A percentile compares a stretch with the other conserved stretches of the same genome.
These are phyloP conservation scores for Phytopythium helicoides DNA, from an alignment of 352 stramenopile genomes.

Conservation along the genomic window DNA sequence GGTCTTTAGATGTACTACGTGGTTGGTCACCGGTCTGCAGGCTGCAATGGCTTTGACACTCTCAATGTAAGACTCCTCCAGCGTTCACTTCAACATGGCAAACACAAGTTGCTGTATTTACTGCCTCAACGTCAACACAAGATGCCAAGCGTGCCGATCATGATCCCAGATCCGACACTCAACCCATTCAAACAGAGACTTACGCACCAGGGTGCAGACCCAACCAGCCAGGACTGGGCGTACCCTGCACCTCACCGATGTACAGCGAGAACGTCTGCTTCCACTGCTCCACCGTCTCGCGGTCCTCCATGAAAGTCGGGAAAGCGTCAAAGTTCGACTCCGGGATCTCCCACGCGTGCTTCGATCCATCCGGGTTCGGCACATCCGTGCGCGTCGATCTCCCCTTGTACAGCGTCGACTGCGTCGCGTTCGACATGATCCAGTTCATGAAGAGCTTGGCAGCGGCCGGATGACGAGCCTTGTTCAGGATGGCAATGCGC, in stretches of 20 bases:
- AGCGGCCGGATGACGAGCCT: conserved; percentile 14
- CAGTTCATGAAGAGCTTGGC: conserved; percentile 18
- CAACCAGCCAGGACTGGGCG: conserved; percentile 29
- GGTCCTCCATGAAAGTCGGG: conserved; percentile 45
- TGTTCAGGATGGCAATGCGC: conserved; percentile 16
- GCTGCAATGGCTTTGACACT: neutral
- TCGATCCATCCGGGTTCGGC: neutral
- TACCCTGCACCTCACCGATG: conserved; percentile 45
- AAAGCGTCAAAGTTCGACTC: conserved; percentile 1
- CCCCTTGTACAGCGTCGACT: neutral
- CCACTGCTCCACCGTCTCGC: conserved; percentile 34
- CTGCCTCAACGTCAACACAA: no score
- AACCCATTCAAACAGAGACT: neutral
- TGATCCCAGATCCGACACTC: no score
- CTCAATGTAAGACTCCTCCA: no score
- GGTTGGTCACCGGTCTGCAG: neutral
- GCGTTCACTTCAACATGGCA: no score
- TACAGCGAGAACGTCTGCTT: conserved; percentile 43
- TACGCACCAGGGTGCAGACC: conserved; percentile 34
- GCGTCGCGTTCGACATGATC: conserved; percentile 13
- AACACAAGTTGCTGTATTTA: no score
- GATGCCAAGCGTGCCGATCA: no score
- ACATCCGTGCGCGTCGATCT: conserved; percentile 8
- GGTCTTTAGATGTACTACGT: neutral
- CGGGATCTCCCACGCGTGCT: neutral